A percentile compares a stretch with the other conserved stretches of the same genome.
Conservation (phyloP, 768 basidiomycete species). For the Termitomyces bulborhizus region DNA sequence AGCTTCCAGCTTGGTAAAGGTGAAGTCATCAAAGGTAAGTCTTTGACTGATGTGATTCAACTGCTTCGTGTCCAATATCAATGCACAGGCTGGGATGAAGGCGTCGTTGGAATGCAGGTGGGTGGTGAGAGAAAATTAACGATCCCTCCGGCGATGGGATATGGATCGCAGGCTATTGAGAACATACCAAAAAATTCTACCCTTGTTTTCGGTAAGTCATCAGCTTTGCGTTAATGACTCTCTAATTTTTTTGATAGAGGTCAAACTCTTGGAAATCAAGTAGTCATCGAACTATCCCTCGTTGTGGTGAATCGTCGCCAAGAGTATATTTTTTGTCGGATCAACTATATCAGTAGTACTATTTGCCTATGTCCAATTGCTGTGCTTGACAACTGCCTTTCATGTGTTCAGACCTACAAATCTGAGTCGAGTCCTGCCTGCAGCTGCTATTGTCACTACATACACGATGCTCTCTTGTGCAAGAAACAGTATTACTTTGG, state of each 20-base stretch:
- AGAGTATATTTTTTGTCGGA: not conserved
- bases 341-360: not conserved
- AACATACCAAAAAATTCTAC: constrained; percentile 79
- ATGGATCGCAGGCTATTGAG: constrained; percentile 54
- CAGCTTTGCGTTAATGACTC: not conserved
- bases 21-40: constrained; percentile 85
- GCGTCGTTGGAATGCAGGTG: constrained; percentile 87
- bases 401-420: too few species aligned
- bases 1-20: constrained; percentile 76
- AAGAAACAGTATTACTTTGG: too few species aligned
- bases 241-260: constrained; percentile 38
- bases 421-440: too few species aligned
- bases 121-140: constrained; percentile 82
- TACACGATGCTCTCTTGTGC: too few species aligned
- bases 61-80: not conserved
- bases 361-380: not conserved
- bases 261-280: constrained; percentile 66
- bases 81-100: constrained; percentile 78
- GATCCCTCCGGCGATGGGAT: constrained; percentile 65
- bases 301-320: not conserved
- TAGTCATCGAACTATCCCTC: constrained; percentile 21
- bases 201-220: constrained; percentile 67
- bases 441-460: too few species aligned
- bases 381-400: too few species aligned
- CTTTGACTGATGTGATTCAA: not conserved